A percentile compares a stretch with the other conserved stretches of the same genome.
Conservation (phyloP, 177 flowering plant species). For the Vitis hybrid region DNA sequence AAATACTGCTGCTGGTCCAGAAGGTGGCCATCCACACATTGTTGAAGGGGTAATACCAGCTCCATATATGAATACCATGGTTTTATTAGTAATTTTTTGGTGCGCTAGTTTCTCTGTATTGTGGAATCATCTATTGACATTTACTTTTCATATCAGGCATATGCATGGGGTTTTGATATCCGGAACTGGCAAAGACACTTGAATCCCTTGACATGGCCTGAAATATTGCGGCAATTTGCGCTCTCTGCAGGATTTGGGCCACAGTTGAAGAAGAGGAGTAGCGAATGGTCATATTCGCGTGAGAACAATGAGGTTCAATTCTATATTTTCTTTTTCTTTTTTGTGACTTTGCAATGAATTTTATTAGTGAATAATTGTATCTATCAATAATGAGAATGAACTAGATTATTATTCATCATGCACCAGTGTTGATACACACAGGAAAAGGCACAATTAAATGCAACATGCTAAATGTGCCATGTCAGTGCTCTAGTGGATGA, state of each 20-base stretch:
- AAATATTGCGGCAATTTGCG: conserved; percentile 86
- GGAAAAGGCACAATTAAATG: no score
- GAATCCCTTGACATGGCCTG: conserved; percentile 94
- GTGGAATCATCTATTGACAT: background rate
- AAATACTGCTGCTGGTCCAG: conserved; percentile 66
- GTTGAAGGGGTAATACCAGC: conserved; percentile 83
- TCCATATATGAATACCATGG: background rate
- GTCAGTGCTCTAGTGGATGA: no score
- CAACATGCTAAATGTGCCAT: no score
- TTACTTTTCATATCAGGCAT: conserved; percentile 58
- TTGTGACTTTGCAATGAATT: background rate
- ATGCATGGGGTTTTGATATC: conserved; percentile 95
- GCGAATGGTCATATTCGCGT: conserved; percentile 34
- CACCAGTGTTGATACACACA: no score
- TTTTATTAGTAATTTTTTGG: background rate
- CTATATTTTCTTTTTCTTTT: background rate
- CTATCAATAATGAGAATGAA: no score
- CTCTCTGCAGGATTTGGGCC: conserved; percentile 95
- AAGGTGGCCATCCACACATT: conserved; percentile 94
- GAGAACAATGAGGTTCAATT: conserved; percentile 67
- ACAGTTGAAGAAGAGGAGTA: conserved; percentile 58
- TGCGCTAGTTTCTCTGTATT: background rate
- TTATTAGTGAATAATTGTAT: no score
- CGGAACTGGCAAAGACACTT: conserved; percentile 81
- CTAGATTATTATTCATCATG: no score